These are phyloP conservation scores for Phytophthora foliorum DNA, from an alignment of 352 stramenopile species.

Conservation along the genomic window DNA sequence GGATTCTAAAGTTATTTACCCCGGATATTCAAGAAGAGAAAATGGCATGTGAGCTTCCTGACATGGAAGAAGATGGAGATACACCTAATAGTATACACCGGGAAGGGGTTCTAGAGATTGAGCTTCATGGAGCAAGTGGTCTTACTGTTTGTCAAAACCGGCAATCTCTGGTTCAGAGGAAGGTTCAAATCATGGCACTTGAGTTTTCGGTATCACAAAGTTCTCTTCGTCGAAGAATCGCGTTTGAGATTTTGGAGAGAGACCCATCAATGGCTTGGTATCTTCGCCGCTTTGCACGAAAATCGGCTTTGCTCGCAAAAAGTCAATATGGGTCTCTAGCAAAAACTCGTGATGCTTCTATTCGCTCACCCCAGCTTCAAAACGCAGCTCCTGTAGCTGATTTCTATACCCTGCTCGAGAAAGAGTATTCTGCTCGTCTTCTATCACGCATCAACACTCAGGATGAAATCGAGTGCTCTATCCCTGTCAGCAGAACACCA, in stretches of 20 bases:
- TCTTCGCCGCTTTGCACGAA: constrained; percentile 42
- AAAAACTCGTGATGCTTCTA: constrained; percentile 13
- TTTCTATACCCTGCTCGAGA: constrained; percentile 61
- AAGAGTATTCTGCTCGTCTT: constrained; percentile 19
- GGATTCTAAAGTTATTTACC: constrained; percentile 74
- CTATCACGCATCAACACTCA: constrained; percentile 4
- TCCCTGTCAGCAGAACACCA: constrained; percentile 8
- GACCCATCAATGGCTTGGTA: constrained; percentile 40
- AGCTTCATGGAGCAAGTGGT: constrained; percentile 65
- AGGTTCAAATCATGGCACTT: constrained; percentile 47
- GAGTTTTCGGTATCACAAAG: constrained; percentile 46
- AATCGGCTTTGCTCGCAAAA: constrained; percentile 22
- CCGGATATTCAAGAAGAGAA: constrained; percentile 80
- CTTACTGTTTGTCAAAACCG: constrained; percentile 39
- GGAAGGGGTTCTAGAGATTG: constrained; percentile 73
- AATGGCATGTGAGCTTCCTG: constrained; percentile 73
- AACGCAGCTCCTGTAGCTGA: constrained; percentile 31
- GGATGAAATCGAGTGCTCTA: constrained; percentile 18
- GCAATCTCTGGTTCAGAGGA: constrained; percentile 11
- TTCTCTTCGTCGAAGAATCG: constrained; percentile 36
- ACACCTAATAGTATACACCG: constrained; percentile 70
- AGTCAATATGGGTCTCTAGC: background rate
- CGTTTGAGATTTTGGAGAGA: constrained; percentile 48
- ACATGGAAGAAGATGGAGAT: constrained; percentile 85
- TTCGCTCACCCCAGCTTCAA: background rate